Conservation (phyloP, 179 eudicot genomes). For the Carnegiea gigantea region DNA sequence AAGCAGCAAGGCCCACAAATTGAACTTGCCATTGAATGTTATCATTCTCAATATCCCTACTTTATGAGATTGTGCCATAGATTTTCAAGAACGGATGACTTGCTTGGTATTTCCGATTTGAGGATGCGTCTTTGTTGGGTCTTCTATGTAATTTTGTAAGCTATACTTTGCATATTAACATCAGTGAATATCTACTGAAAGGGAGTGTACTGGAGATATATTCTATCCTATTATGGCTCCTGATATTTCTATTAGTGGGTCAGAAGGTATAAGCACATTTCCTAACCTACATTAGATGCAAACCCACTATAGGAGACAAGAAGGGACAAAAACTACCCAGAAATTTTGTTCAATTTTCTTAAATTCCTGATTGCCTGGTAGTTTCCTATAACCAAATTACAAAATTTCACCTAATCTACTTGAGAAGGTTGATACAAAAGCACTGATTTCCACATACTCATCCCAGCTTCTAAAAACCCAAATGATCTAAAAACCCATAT, state of each 20-base stretch:
- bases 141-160: neutral
- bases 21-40: neutral
- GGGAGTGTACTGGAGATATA: neutral
- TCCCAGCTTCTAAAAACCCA: too few species aligned
- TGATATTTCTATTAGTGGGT: neutral
- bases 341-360: too few species aligned
- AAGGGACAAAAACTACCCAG: too few species aligned
- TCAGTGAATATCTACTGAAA: neutral
- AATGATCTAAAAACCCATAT: too few species aligned
- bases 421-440: too few species aligned
- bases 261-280: too few species aligned
- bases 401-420: too few species aligned
- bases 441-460: too few species aligned
- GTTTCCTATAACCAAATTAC: too few species aligned
- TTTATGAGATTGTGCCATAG: neutral
- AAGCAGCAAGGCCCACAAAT: neutral
- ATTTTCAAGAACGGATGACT: neutral
- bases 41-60: neutral
- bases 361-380: too few species aligned
- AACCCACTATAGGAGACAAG: too few species aligned
- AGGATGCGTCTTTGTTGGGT: neutral
- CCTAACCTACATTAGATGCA: neutral
- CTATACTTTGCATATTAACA: neutral
- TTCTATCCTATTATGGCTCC: conserved; percentile 21
- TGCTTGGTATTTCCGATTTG: neutral